phyloP scores from a whole-genome alignment of 306 rosid species.

The Pueraria montana region DNA sequence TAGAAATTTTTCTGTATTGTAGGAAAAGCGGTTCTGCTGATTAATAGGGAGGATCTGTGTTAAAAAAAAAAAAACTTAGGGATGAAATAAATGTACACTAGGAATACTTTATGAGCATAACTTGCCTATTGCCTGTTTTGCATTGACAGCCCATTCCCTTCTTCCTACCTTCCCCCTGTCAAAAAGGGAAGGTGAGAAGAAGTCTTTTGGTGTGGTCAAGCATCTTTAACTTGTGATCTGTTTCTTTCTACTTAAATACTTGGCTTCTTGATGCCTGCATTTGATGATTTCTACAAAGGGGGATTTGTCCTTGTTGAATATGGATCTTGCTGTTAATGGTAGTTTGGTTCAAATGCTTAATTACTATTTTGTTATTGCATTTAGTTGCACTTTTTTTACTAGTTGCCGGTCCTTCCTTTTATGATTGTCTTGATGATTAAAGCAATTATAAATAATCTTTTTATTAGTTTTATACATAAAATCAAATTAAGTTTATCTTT shows the following conservation, averaged over 20 bases:
- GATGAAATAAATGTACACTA: neutral
- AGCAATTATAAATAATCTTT: conserved; percentile 15
- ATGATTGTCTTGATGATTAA: conserved; percentile 28
- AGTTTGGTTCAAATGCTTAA: conserved; percentile 10
- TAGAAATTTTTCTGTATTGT: neutral
- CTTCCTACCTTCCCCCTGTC: neutral
- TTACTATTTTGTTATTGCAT: conserved; percentile 29
- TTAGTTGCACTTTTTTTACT: neutral
- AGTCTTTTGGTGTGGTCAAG: neutral
- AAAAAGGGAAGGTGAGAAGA: neutral
- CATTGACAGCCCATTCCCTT: conserved; percentile 17
- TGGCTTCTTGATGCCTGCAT: neutral
- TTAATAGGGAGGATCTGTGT: conserved; percentile 7
- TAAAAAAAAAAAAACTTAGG: conserved; percentile 1
- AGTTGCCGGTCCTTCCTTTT: conserved; percentile 23
- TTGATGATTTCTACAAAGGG: conserved; percentile 9
- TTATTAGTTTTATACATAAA: neutral
- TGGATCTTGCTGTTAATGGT: conserved; percentile 15
- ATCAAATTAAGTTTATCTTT: conserved; percentile 31
- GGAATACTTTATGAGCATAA: conserved; percentile 18
- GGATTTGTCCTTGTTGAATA: neutral
- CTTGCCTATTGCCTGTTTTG: conserved; percentile 1
- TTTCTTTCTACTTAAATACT: conserved; percentile 12
- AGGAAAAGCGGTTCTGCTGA: neutral
- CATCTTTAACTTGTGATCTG: conserved; percentile 25